Evolutionary conservation across 495 filamentous ascomycete genomes (phyloP), one percentile per base, ranked within the genome.

Genomic region (Penicillium daleae): DNA sequence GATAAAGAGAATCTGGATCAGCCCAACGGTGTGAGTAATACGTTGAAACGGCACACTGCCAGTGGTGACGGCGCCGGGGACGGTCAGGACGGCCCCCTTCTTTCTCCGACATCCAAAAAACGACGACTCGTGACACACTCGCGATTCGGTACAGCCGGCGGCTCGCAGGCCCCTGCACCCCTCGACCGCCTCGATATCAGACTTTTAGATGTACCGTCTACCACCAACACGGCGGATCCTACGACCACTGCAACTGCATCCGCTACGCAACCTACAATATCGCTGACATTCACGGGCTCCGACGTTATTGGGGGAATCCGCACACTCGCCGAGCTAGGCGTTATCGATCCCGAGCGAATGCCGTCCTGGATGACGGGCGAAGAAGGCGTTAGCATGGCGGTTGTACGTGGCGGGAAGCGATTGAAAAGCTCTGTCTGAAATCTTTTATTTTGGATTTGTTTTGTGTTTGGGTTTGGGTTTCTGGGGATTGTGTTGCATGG

Each of bases 291-390:
- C 59, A 80, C 87, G 27, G 92, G 92, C 0, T 67, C 80, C 0
- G 91, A 97, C 70, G 85, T 97, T n/a, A 93, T 96, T 71, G 85
- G 87, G 2, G 92, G 92, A 0, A 79, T 96, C 29, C 80, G 91
- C 51, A 83, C 87, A 67, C 80, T 96, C 29, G 87, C 92, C 0
- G 92, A 95, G 69, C 65, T 78, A 12, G 92, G 91, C 0, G 79
- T 91, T 15, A 71, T 95, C 13, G 86, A 93, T 66, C 89, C 90
- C 0, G 83, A 86, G 72, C 82, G 78, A 24, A 93, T 96, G 87
- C 92, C 92, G 0, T 90, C 91, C 0, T 97, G 92, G 92, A 89
- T 96, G 88, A 93, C 91, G 1, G 92, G 92, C 1, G 91, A 96
- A 68, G 92, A 90, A 22, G 90, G 86, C 0, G 86, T 96, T 4